Evolutionary conservation across 148 eudicot species (phyloP).

Genomic region (Chenopodium formosanum): DNA sequence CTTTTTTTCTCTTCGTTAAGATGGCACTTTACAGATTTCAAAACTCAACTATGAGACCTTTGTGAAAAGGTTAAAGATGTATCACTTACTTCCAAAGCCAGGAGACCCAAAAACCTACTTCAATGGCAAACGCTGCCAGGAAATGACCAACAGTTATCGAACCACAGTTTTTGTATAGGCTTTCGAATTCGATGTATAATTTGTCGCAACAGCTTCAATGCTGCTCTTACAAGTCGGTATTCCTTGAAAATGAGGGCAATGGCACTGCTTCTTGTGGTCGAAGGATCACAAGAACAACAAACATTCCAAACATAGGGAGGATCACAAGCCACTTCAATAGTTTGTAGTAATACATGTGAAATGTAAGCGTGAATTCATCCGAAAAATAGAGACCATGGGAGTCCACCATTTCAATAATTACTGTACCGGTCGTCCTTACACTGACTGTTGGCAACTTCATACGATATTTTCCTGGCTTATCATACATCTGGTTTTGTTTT

Average conservation of each 20-base stretch:
- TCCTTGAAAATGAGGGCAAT: slow-evolving; percentile 86
- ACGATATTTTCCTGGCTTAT: slow-evolving; percentile 62
- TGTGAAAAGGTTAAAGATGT: neutral
- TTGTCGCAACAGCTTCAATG: slow-evolving; percentile 6
- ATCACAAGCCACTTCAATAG: slow-evolving; percentile 88
- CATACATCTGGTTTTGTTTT: slow-evolving; percentile 58
- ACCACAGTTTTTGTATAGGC: neutral
- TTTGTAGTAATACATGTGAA: slow-evolving; percentile 90
- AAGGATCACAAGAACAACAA: slow-evolving; percentile 77
- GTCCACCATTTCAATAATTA: slow-evolving; percentile 87
- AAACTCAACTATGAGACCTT: neutral
- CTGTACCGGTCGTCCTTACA: slow-evolving; percentile 84
- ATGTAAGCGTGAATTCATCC: slow-evolving; percentile 86
- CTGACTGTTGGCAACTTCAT: slow-evolving; percentile 91
- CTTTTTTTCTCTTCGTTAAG: too few species aligned
- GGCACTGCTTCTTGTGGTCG: slow-evolving; percentile 89
- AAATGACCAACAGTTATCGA: neutral
- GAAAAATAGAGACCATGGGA: slow-evolving; percentile 73
- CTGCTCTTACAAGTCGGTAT: slow-evolving; percentile 58
- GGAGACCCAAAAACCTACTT: neutral
- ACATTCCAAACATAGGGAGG: slow-evolving; percentile 97
- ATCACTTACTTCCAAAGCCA: neutral
- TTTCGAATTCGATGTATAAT: neutral
- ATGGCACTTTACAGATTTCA: too few species aligned
- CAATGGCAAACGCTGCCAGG: neutral